phyloP scores from a whole-genome alignment of 1,284 basidiomycete species.

The Sanghuangporus baumii region DNA sequence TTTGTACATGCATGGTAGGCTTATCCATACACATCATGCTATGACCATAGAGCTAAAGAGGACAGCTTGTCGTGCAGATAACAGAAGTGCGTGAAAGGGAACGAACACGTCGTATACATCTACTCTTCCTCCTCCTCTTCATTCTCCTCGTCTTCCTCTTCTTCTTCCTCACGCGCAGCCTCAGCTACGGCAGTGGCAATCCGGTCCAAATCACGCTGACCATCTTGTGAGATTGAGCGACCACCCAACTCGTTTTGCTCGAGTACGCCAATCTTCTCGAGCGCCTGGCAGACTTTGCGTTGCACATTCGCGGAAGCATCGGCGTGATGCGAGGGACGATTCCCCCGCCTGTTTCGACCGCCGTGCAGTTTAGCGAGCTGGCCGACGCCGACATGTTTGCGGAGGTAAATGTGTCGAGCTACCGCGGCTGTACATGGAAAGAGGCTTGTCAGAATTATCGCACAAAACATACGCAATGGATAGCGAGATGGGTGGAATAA shows the following conservation, averaged over 20 bases:
- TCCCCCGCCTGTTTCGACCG: conserved; percentile 90
- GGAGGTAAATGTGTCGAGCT: conserved; percentile 99
- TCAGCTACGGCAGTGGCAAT: conserved; percentile 97
- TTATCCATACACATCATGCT: conserved; percentile 15
- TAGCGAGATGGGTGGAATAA: neutral
- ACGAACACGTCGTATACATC: conserved; percentile 47
- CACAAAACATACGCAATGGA: neutral
- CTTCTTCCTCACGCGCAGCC: conserved; percentile 76
- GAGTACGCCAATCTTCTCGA: conserved; percentile 98
- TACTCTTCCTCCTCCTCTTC: conserved; percentile 48
- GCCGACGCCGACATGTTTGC: conserved; percentile 97
- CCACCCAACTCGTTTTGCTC: conserved; percentile 94
- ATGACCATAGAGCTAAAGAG: neutral
- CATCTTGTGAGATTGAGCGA: conserved; percentile 94
- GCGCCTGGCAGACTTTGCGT: conserved; percentile 89
- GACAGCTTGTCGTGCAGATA: neutral
- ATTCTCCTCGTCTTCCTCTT: conserved; percentile 84
- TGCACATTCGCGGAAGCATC: conserved; percentile 85
- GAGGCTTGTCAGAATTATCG: conserved; percentile 12
- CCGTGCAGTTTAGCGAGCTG: conserved; percentile 97
- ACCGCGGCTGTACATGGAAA: conserved; percentile 68
- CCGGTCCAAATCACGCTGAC: conserved; percentile 96
- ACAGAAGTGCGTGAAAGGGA: neutral
- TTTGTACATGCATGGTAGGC: conserved; percentile 12
- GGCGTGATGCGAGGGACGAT: conserved; percentile 93